Conservation (phyloP, 176 grass and related monocot genomes). For the Saccharum spontaneum region DNA sequence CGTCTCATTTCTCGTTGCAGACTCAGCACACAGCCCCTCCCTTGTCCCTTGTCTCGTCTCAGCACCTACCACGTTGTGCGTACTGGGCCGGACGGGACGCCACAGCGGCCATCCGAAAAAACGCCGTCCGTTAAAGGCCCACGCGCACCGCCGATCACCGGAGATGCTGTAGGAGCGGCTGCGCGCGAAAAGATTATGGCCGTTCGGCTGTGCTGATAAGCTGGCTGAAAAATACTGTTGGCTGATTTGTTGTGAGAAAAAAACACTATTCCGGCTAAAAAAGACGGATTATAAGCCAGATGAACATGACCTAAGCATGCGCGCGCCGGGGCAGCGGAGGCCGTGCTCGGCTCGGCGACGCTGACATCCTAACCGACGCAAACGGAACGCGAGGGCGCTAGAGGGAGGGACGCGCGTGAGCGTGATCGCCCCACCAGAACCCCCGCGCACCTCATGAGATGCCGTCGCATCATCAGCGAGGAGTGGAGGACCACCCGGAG, state of each 20-base stretch:
- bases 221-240: no score
- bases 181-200: no score
- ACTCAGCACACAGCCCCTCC: not conserved
- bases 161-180: not conserved
- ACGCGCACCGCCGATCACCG: not conserved
- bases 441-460: slow-evolving; percentile 18
- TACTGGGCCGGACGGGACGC: not conserved
- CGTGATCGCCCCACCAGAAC: slow-evolving; percentile 24
- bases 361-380: slow-evolving; percentile 43
- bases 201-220: no score
- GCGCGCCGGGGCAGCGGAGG: no score
- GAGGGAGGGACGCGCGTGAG: not conserved
- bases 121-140: not conserved
- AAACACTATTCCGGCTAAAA: no score
- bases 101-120: not conserved
- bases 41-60: not conserved
- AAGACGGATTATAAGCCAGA: no score
- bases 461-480: not conserved
- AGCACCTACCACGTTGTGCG: not conserved
- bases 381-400: not conserved
- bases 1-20: slow-evolving; percentile 19
- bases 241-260: no score
- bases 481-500: slow-evolving; percentile 26
- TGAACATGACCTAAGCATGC: no score
- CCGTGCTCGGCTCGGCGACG: slow-evolving; percentile 26